A percentile compares a stretch with the other conserved stretches of the same genome.
phyloP scores from a whole-genome alignment of 1,284 basidiomycete genomes.

The Marasmius oreades region DNA sequence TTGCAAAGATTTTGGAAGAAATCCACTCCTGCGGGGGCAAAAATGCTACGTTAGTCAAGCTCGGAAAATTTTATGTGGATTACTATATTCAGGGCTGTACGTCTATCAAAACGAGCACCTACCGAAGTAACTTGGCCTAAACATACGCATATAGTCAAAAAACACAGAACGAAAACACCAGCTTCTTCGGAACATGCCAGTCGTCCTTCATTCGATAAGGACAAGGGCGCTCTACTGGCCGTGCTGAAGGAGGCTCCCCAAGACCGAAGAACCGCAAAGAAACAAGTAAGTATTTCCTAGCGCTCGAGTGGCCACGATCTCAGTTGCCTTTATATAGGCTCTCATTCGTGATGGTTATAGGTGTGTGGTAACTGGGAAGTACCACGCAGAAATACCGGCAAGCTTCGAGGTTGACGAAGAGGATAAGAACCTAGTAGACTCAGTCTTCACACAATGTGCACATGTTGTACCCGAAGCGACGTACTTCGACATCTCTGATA shows the following conservation, averaged over 20 bases:
- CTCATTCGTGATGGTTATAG: constrained; percentile 26
- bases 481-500: not conserved
- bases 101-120: not conserved
- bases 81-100: not conserved
- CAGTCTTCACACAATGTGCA: constrained; percentile 1
- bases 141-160: constrained; percentile 1
- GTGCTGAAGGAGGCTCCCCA: not conserved
- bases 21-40: not conserved
- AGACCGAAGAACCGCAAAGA: constrained; percentile 7
- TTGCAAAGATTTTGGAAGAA: too few species aligned
- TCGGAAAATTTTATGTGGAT: not conserved
- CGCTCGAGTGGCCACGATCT: not conserved
- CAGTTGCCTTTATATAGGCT: constrained; percentile 14
- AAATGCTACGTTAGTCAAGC: not conserved
- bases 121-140: not conserved
- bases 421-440: not conserved
- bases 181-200: not conserved
- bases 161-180: constrained; percentile 2
- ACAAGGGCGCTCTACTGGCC: not conserved
- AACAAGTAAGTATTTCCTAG: not conserved
- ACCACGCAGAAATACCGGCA: constrained; percentile 12
- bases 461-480: constrained; percentile 6
- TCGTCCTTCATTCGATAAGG: not conserved
- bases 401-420: not conserved
- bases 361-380: constrained; percentile 23